Base-by-base conservation (phyloP, 345 rosid genomes). In the Anacardium occidentale region DNA sequence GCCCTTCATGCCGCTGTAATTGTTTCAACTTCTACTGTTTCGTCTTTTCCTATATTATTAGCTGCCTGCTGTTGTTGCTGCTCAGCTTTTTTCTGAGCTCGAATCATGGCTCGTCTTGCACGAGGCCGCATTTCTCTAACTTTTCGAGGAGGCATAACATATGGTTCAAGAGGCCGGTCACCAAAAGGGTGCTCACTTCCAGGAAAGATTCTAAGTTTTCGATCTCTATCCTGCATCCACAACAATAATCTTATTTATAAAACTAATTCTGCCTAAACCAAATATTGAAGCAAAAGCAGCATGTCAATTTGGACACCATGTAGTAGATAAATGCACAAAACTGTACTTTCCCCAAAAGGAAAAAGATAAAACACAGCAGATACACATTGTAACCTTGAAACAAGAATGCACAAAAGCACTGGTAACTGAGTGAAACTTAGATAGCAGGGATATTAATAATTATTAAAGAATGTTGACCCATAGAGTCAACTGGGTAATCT, bases 111-210 rank as follows among this genome's bases (percentile, higher is more conserved):
- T 50, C 99, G 88, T 81, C 93, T 88, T n/a, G 83, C 92, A 56
- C 97, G 92, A 1, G 99, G 99, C 56, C 91, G 85, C 98, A 93
- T 82, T 82, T 92, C 97, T 73, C 99, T 83, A 52, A 92, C 91
- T 51, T 50, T 78, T 75, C 97, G 84, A 62, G 97, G 93, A 18
- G 98, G 97, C 92, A 90, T 95, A 73, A 77, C 83, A 25, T 80
- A 91, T 18, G 89, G 83, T 73, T 89, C 97, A 32, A 91, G 79
- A 40, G 96, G 89, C 73, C 82, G 78, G 71, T 93, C 97, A 48
- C 82, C 83, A 63, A 95, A 95, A 15, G 98, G 98, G 77, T 95
- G 99, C 74, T 93, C 98, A 80, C 78, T 67, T 25, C 77, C 92
- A 22, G 89, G 80, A 83, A 95, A 93, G 76, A 93, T 95, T 85